Conservation (phyloP, 2,329 filamentous ascomycete genomes). For the Alternaria panax region DNA sequence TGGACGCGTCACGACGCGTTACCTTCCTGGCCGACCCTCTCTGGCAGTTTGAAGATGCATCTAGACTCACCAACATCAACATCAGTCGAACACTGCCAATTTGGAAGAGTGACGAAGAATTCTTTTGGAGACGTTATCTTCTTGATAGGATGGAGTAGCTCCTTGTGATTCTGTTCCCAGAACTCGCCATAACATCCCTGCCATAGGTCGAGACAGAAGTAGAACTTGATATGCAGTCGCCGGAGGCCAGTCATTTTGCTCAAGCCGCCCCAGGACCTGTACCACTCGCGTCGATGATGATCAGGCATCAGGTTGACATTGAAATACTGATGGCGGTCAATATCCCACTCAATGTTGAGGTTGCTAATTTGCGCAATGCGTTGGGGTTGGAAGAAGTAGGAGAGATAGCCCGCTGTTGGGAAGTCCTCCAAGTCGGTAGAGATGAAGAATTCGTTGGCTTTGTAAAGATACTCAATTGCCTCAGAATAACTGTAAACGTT, state of each 20-base stretch:
- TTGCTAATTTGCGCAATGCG: slow-evolving; percentile 26
- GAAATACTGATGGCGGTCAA: slow-evolving; percentile 18
- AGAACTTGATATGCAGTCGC: slow-evolving; percentile 22
- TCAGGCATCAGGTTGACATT: slow-evolving; percentile 4
- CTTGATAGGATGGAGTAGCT: slow-evolving; percentile 22
- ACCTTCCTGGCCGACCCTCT: not conserved
- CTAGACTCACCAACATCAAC: slow-evolving; percentile 21
- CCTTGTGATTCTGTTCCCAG: slow-evolving; percentile 21
- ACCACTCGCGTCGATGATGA: slow-evolving; percentile 17
- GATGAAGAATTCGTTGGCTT: slow-evolving; percentile 26
- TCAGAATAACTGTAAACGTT: slow-evolving; percentile 30
- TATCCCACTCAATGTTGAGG: slow-evolving; percentile 26
- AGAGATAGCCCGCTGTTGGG: slow-evolving; percentile 24
- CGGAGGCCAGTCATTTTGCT: slow-evolving; percentile 25
- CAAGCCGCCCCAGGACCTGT: slow-evolving; percentile 25
- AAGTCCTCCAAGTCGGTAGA: slow-evolving; percentile 20
- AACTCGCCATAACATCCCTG: slow-evolving; percentile 13
- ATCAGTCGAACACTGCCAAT: slow-evolving; percentile 18
- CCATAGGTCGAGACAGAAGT: slow-evolving; percentile 10
- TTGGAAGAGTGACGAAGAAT: slow-evolving; percentile 30
- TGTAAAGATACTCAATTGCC: slow-evolving; percentile 32
- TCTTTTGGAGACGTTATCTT: slow-evolving; percentile 17
- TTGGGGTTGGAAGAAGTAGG: slow-evolving; percentile 29
- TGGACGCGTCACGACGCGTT: not conserved
- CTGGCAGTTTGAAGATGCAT: slow-evolving; percentile 16